Evolutionary conservation across 257 asterid genomes (phyloP), one percentile per base, ranked within the genome.

Genomic region (Catharanthus roseus): DNA sequence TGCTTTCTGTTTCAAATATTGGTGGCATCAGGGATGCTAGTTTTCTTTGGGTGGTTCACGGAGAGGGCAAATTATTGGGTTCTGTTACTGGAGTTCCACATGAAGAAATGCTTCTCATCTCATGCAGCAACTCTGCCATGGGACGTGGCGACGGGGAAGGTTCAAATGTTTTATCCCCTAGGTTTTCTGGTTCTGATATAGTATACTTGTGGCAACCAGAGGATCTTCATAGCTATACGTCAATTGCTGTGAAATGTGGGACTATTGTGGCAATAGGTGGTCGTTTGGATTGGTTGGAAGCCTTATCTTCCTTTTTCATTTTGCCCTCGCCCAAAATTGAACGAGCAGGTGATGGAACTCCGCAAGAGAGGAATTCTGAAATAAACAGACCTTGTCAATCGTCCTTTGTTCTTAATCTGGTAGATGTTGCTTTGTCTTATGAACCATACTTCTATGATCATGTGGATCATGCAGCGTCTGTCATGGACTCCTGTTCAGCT

Each of bases 141-240:
- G 96, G 98, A 49, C 99, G 99, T 67, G 98, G 99, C 71, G 90
- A 85, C 78, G 99, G 99, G 76, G 90, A 88, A 81, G 95, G 98
- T 75, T 95, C 92, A 69, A 91, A 89, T 75, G 85, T 86, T 58
- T 74, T 95, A 72, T 86, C 93, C 67, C 87, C 95, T 77, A 85
- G 82, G 79, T 57, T 71, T 75, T 82, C 96, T 4, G 99, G 97
- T 60, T 86, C 90, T 66, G 95, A 88, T 73, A 82, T 91, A 61
- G 77, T 89, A 47, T 82, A 74, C 86, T 80, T 88, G 53, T 79
- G 80, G 85, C 95, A 95, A 72, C 87, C 93, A 63, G 87, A 80
- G 75, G 80, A 78, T 72, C 77, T 73, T 72, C 92, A 81, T 78
- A 85, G 81, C 73, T 79, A 82, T 71, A 76, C 82, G 65, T 87